A percentile compares a stretch with the other conserved stretches of the same genome.
These are phyloP conservation scores for Fusarium devonianum DNA, from an alignment of 2,329 filamentous ascomycete genomes.

Conservation along the genomic window DNA sequence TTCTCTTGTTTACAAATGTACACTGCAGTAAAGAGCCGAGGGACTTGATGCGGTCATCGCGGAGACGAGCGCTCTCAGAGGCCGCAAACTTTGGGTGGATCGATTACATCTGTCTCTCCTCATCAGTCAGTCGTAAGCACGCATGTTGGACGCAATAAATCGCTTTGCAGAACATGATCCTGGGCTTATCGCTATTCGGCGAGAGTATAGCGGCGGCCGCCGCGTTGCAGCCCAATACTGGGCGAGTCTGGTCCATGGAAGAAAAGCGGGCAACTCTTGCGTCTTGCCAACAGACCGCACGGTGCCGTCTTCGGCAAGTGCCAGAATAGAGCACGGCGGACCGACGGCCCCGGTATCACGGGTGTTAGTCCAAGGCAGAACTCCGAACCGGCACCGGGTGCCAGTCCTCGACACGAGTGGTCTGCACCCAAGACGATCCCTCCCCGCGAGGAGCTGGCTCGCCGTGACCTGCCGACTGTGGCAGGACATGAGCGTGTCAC, in stretches of 20 bases:
- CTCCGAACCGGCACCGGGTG: slow-evolving; percentile 10
- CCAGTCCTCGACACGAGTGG: background rate
- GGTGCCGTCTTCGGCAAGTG: slow-evolving; percentile 4
- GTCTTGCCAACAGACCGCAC: slow-evolving; percentile 9
- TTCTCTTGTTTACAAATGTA: no score
- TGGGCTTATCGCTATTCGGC: slow-evolving; percentile 3
- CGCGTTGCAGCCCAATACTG: slow-evolving; percentile 7
- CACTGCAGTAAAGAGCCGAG: no score
- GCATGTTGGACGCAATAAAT: slow-evolving; percentile 22
- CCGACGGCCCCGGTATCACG: slow-evolving; percentile 3
- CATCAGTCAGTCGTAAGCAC: slow-evolving; percentile 1
- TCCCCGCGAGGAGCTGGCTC: slow-evolving; percentile 11
- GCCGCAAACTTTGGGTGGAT: slow-evolving; percentile 35
- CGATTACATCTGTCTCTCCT: slow-evolving; percentile 21
- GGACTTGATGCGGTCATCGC: slow-evolving; percentile 18
- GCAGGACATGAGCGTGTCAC: background rate
- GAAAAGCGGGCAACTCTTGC: slow-evolving; percentile 8
- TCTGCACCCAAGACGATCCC: slow-evolving; percentile 6
- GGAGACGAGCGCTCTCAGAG: slow-evolving; percentile 9
- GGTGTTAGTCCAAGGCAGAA: slow-evolving; percentile 11
- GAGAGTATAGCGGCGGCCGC: slow-evolving; percentile 14
- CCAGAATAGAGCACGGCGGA: slow-evolving; percentile 2
- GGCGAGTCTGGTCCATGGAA: slow-evolving; percentile 14
- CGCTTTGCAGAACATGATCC: slow-evolving; percentile 13
- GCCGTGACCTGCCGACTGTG: slow-evolving; percentile 13